Evolutionary conservation across 2,329 filamentous ascomycete species (phyloP).

Genomic region (Rhynchosporium agropyri): DNA sequence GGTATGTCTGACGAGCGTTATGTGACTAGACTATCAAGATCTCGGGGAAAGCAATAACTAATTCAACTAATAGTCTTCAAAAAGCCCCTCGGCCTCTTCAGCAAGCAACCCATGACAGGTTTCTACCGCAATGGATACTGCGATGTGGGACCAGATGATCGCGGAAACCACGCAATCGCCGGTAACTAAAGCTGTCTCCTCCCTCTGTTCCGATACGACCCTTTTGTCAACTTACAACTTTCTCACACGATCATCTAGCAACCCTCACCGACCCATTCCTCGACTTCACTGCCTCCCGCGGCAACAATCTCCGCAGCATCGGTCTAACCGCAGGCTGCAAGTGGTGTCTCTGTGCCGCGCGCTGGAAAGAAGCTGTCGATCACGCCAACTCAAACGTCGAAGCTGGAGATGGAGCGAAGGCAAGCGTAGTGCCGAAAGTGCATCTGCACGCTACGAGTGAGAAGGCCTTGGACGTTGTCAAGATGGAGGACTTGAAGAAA

Average conservation of each 20-base stretch:
- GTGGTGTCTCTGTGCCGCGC: slow-evolving; percentile 63
- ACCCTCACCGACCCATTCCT: slow-evolving; percentile 63
- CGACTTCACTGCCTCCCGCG: slow-evolving; percentile 59
- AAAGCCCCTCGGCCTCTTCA: slow-evolving; percentile 60
- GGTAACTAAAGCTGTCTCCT: slow-evolving; percentile 24
- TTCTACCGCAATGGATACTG: slow-evolving; percentile 65
- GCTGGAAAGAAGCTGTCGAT: slow-evolving; percentile 58
- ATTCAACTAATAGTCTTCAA: slow-evolving; percentile 52
- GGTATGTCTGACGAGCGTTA: slow-evolving; percentile 9
- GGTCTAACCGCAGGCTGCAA: slow-evolving; percentile 61
- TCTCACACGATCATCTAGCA: slow-evolving; percentile 37
- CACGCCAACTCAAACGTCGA: slow-evolving; percentile 20
- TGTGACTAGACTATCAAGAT: not conserved
- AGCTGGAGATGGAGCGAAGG: slow-evolving; percentile 20
- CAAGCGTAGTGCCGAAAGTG: slow-evolving; percentile 41
- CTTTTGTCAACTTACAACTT: not conserved
- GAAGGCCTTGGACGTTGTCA: slow-evolving; percentile 42
- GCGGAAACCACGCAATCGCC: slow-evolving; percentile 62
- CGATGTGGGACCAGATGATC: slow-evolving; percentile 53
- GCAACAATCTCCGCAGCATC: slow-evolving; percentile 58
- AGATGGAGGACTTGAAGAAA: slow-evolving; percentile 42
- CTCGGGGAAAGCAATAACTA: not conserved
- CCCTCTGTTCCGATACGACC: not conserved
- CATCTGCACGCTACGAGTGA: slow-evolving; percentile 45
- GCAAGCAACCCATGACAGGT: slow-evolving; percentile 60